A percentile compares a stretch with the other conserved stretches of the same genome.
These are phyloP conservation scores for Aspergillus biplanus DNA, from an alignment of 495 filamentous ascomycete species.

Conservation along the genomic window DNA sequence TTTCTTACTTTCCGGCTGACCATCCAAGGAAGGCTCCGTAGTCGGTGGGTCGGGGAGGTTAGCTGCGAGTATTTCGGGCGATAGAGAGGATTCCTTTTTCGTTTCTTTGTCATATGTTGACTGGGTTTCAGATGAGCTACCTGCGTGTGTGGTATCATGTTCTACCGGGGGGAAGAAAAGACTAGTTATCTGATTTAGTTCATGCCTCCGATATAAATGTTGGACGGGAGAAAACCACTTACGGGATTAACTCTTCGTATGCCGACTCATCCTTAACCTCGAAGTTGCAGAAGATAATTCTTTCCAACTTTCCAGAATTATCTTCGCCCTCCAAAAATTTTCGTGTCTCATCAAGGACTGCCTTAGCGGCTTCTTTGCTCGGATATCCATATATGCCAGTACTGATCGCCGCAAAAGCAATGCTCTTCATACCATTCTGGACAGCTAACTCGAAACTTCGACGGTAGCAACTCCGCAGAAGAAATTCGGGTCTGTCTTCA, in stretches of 20 bases:
- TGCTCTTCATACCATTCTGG: slow-evolving; percentile 62
- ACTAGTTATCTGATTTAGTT: slow-evolving; percentile 18
- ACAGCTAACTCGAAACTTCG: slow-evolving; percentile 74
- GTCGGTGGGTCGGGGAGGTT: slow-evolving; percentile 36
- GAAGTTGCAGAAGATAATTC: slow-evolving; percentile 82
- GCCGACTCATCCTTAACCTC: slow-evolving; percentile 73
- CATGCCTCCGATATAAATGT: not conserved
- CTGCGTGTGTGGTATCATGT: slow-evolving; percentile 24
- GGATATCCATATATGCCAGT: slow-evolving; percentile 94
- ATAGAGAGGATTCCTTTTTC: slow-evolving; percentile 27
- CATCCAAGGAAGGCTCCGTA: slow-evolving; percentile 28
- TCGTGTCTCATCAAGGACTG: slow-evolving; percentile 70
- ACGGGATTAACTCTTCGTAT: slow-evolving; percentile 75
- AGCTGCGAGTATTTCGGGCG: slow-evolving; percentile 29
- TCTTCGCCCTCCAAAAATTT: slow-evolving; percentile 65
- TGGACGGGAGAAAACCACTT: slow-evolving; percentile 40
- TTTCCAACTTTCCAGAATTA: slow-evolving; percentile 60
- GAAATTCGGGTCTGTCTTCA: slow-evolving; percentile 43
- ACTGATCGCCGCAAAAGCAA: slow-evolving; percentile 84
- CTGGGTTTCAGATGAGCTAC: slow-evolving; percentile 16
- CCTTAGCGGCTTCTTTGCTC: slow-evolving; percentile 65
- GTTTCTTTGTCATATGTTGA: not conserved
- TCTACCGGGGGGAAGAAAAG: slow-evolving; percentile 38
- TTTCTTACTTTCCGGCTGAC: slow-evolving; percentile 38
- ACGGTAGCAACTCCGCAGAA: slow-evolving; percentile 73